phyloP scores from a whole-genome alignment of 2,329 filamentous ascomycete species.

The Beauveria varroae region DNA sequence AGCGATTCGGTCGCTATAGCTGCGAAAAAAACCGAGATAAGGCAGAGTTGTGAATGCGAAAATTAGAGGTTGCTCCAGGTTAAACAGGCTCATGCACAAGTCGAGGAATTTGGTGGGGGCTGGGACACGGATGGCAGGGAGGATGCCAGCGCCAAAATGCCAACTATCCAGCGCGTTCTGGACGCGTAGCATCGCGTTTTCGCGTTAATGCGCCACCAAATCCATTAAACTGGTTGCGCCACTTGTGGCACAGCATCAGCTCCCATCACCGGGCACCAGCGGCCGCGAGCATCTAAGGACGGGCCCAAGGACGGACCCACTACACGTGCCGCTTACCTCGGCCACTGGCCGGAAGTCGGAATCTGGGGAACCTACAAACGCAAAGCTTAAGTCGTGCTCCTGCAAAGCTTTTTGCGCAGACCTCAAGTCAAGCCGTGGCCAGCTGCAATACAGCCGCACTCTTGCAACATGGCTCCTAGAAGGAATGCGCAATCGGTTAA shows the following conservation, averaged over 20 bases:
- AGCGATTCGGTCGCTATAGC: constrained; percentile 6
- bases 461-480: constrained; percentile 36
- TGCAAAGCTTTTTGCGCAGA: background rate
- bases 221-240: constrained; percentile 20
- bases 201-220: constrained; percentile 20
- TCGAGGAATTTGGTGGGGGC: constrained; percentile 15
- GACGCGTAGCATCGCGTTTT: constrained; percentile 30
- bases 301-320: constrained; percentile 16
- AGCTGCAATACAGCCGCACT: constrained; percentile 7
- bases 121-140: constrained; percentile 17
- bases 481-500: constrained; percentile 56
- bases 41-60: background rate
- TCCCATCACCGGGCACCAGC: background rate
- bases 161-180: constrained; percentile 10
- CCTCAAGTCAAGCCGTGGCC: background rate
- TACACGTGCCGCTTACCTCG: constrained; percentile 30
- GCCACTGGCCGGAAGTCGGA: constrained; percentile 17
- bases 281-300: background rate
- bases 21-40: background rate
- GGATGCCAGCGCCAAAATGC: constrained; percentile 16
- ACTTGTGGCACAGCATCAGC: constrained; percentile 10
- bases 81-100: constrained; percentile 3
- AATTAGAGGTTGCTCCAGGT: background rate
- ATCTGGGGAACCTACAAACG: constrained; percentile 1
- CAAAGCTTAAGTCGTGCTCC: background rate